Percentiles rank a stretch among this genome's conserved stretches.
Evolutionary conservation across 805 yeast genomes (phyloP).

Genomic region (Suhomyces prunicola): DNA sequence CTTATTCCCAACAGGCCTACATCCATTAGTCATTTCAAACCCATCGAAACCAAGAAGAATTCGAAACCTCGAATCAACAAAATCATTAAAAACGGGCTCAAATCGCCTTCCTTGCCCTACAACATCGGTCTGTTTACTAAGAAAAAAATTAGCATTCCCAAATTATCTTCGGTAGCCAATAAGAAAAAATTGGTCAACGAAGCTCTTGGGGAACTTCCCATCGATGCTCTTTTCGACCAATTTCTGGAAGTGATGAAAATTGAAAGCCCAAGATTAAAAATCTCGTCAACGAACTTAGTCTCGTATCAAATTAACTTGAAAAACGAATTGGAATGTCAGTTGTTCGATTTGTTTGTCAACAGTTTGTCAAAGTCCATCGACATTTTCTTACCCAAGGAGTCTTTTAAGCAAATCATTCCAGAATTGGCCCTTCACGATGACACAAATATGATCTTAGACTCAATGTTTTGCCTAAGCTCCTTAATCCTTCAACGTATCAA

Average conservation of each 20-base stretch:
- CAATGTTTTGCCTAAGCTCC: conserved; percentile 38
- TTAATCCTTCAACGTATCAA: conserved; percentile 29
- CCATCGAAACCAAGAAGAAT: conserved; percentile 36
- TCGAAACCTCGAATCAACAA: conserved; percentile 37
- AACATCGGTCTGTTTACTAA: neutral
- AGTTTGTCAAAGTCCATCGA: conserved; percentile 29
- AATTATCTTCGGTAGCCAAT: neutral
- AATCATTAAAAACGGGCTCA: conserved; percentile 16
- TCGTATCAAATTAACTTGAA: conserved; percentile 12
- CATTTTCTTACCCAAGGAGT: conserved; percentile 27
- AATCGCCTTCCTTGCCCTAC: neutral
- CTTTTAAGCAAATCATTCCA: conserved; percentile 30
- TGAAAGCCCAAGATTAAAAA: conserved; percentile 3
- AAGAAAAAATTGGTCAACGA: neutral
- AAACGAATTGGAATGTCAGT: conserved; percentile 25
- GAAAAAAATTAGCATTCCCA: conserved; percentile 3
- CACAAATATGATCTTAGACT: conserved; percentile 34
- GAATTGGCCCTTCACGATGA: conserved; percentile 38
- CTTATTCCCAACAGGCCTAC: neutral
- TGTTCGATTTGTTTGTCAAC: conserved; percentile 34
- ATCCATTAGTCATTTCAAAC: conserved; percentile 23
- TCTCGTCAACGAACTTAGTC: conserved; percentile 7
- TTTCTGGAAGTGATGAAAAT: conserved; percentile 23
- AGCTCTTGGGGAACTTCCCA: conserved; percentile 20
- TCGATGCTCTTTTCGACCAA: conserved; percentile 21